Evolutionary conservation across 331 rosid genomes (phyloP).

Genomic region (Ulmus americana): DNA sequence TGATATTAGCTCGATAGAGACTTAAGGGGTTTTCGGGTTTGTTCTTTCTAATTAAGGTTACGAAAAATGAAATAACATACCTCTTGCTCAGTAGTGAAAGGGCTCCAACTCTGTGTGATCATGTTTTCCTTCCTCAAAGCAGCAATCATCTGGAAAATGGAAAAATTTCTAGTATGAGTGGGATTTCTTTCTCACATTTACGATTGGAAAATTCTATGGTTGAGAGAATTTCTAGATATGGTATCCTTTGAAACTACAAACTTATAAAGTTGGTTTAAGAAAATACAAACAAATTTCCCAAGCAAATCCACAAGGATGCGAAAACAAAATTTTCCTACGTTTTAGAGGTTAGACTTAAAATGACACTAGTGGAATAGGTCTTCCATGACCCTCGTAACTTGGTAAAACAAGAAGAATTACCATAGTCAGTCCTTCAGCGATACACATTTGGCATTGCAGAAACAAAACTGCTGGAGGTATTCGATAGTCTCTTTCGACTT

Average conservation of each 20-base stretch:
- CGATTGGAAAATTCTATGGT: not conserved
- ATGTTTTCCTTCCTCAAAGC: slow-evolving; percentile 67
- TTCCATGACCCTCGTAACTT: slow-evolving; percentile 4
- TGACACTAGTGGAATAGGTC: slow-evolving; percentile 18
- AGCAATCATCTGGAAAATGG: slow-evolving; percentile 62
- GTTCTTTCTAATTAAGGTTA: not conserved
- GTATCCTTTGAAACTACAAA: not conserved
- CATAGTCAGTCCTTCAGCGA: slow-evolving; percentile 84
- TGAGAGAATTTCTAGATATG: slow-evolving; percentile 11
- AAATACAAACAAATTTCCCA: not conserved
- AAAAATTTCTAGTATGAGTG: slow-evolving; percentile 11
- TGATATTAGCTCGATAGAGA: slow-evolving; percentile 11
- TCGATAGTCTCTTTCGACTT: slow-evolving; percentile 47
- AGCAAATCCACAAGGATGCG: not conserved
- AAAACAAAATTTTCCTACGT: not conserved
- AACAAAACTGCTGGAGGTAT: slow-evolving; percentile 69
- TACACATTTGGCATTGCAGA: slow-evolving; percentile 85
- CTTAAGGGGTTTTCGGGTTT: not conserved
- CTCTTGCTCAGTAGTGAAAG: slow-evolving; percentile 87
- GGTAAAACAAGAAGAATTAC: slow-evolving; percentile 40
- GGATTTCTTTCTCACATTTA: not conserved
- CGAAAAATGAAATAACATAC: slow-evolving; percentile 25
- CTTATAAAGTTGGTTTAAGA: not conserved
- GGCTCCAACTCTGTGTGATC: slow-evolving; percentile 46
- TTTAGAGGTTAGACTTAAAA: not conserved